Evolutionary conservation across 768 basidiomycete species (phyloP).

Genomic region (Lentinula detonsa): DNA sequence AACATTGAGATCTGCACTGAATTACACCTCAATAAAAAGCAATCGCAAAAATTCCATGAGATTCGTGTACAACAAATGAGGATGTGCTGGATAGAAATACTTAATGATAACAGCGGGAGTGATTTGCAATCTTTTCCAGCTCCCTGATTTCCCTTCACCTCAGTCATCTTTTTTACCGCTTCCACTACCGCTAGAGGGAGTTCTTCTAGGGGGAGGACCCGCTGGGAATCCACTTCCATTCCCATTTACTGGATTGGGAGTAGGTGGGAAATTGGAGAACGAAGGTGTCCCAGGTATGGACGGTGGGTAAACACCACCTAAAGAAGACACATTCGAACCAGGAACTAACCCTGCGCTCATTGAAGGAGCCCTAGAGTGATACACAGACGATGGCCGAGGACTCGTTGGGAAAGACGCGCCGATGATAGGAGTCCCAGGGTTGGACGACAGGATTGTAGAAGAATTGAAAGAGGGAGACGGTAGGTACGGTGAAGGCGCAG

Average conservation of each 20-base stretch:
- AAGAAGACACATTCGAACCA: background rate
- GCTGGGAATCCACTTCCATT: slow-evolving; percentile 9
- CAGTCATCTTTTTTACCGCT: slow-evolving; percentile 13
- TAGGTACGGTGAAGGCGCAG: slow-evolving; percentile 23
- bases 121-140: background rate
- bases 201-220: slow-evolving; percentile 10
- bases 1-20: no score
- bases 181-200: background rate
- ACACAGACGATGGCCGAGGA: background rate
- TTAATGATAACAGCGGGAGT: background rate
- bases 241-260: slow-evolving; percentile 9
- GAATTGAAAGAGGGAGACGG: slow-evolving; percentile 10
- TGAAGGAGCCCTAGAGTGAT: slow-evolving; percentile 4
- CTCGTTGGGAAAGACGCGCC: slow-evolving; percentile 1
- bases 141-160: background rate
- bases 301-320: background rate
- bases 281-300: slow-evolving; percentile 3
- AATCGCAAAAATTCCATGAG: background rate
- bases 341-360: background rate
- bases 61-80: background rate
- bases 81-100: background rate
- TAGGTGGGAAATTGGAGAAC: slow-evolving; percentile 2
- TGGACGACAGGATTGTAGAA: slow-evolving; percentile 10
- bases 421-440: slow-evolving; percentile 9
- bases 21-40: no score